Base-by-base conservation (phyloP, 108 stramenopile species). In the Cyclotella sp. region DNA sequence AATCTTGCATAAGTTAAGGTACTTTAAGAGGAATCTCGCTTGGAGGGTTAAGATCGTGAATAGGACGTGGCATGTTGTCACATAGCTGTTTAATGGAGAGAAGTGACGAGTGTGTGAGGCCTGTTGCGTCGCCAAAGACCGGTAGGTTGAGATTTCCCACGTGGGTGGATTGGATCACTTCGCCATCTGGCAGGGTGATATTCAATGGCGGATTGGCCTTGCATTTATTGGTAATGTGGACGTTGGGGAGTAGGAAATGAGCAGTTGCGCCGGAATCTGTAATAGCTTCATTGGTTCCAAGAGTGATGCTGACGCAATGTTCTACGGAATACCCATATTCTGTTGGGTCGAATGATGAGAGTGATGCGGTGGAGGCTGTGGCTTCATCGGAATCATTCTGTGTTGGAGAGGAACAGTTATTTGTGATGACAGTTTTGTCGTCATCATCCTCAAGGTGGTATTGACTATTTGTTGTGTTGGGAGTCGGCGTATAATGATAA, bases 161-260 rank as follows among this genome's bases (percentile, higher is more conserved):
- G 60, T 78, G 77, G 11, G 77, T 78, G 9, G 77, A 78, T 14
- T 61, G 18, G 10, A 78, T 71, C 0, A 24, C 14, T 19, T 24
- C 27, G 14, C 77, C 77, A 72, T 78, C 28, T 16, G 77, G 77
- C 0, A 78, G 39, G 0, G 44, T 70, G 12, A 78, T 71, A 22
- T 6, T 24, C 0, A 78, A n/a, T 34, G 77, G 77, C 22, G 47
- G 22, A 0, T 47, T 39, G 0, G 77, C 61, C 15, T 34, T 16
- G 0, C 51, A 15, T n/a, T 55, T 40, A 49, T 78, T 78, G 34
- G 21, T 21, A 15, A 58, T 43, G 19, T 46, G 42, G 0, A 49
- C 60, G 16, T 29, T 41, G 11, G 29, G 29, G 4, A 77, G 19
- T 0, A 77, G 29, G 34, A 77, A 77, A 9, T 60, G 22, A 6